Conservation (phyloP, 352 stramenopile species). For the Pythium rhizo-oryzae region DNA sequence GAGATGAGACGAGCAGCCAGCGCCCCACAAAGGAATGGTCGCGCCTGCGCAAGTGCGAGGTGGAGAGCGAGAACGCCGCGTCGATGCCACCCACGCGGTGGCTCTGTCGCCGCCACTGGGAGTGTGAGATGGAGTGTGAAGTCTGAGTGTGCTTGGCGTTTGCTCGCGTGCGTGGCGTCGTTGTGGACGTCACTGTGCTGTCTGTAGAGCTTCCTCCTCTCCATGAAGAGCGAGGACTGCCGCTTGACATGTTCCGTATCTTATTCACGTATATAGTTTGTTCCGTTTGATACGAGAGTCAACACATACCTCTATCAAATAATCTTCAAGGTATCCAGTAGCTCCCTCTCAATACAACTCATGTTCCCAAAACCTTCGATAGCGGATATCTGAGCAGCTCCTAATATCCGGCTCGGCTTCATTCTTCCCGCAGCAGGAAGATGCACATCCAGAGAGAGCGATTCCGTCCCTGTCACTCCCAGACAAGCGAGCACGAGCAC, state of each 20-base stretch:
- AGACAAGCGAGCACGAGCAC: not conserved
- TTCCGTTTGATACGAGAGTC: not conserved
- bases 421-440: too few relatives aligned
- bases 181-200: not conserved
- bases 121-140: constrained; percentile 33
- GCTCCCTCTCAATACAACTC: not conserved
- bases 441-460: too few relatives aligned
- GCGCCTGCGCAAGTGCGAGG: constrained; percentile 41
- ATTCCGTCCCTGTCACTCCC: too few relatives aligned
- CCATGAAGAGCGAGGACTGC: not conserved
- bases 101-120: constrained; percentile 43
- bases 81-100: constrained; percentile 39
- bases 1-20: not conserved
- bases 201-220: not conserved
- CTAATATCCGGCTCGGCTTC: not conserved
- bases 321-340: constrained; percentile 9
- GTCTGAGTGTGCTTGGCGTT: constrained; percentile 10
- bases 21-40: constrained; percentile 34
- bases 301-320: constrained; percentile 3
- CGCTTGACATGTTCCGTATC: constrained; percentile 13
- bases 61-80: constrained; percentile 23
- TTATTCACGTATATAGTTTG: not conserved
- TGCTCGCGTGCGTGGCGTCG: not conserved
- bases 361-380: not conserved
- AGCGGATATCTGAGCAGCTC: not conserved